Percentiles rank a stretch among this genome's conserved stretches.
Evolutionary conservation across 148 eudicot genomes (phyloP).

Genomic region (Amaranthus hypochondriacus): DNA sequence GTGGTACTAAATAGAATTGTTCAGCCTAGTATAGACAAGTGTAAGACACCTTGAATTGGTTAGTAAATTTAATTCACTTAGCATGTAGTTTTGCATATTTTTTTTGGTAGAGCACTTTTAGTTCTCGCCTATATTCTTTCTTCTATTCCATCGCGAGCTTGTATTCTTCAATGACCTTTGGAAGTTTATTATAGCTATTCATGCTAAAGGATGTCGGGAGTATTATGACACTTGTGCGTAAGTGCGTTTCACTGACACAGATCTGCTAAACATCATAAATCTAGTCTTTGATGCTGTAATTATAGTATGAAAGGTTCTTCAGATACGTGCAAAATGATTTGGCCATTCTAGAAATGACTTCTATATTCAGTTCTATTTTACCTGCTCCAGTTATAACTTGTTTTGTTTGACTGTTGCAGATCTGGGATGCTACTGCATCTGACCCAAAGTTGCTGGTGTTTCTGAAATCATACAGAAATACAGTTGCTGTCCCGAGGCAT

Average conservation of each 20-base stretch:
- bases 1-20: too few species aligned
- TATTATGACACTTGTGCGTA: neutral
- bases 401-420: constrained; percentile 37
- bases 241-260: neutral
- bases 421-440: constrained; percentile 92
- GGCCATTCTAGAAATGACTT: too few species aligned
- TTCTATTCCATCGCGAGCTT: neutral
- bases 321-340: neutral
- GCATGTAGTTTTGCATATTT: neutral
- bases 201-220: neutral
- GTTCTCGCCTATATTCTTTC: neutral
- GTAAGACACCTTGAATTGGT: too few species aligned
- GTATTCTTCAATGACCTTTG: neutral
- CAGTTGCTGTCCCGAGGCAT: constrained; percentile 96
- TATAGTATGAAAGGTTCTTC: neutral
- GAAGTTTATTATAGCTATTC: neutral
- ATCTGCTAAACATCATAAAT: neutral
- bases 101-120: neutral
- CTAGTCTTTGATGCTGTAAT: neutral
- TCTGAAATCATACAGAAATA: constrained; percentile 82
- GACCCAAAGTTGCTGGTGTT: constrained; percentile 86
- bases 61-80: too few species aligned
- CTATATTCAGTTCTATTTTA: neutral
- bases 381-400: neutral
- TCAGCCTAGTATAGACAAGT: too few species aligned